Conservation (phyloP, 2,329 filamentous ascomycete species). For the Coccinonectria pachysandricola region DNA sequence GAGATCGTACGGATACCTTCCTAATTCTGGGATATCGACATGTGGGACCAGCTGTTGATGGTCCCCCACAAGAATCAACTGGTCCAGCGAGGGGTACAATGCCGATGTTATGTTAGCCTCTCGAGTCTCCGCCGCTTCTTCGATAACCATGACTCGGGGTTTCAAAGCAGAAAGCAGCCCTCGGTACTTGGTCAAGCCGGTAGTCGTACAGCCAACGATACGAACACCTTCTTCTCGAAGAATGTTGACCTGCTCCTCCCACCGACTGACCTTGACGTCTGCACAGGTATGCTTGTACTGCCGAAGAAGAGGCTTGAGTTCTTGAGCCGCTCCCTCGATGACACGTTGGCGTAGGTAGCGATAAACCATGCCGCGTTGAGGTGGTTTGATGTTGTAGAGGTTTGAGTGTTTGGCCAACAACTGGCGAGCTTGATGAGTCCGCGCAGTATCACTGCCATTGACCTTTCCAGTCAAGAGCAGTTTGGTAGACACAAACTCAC, state of each 20-base stretch:
- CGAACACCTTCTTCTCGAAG: conserved; percentile 29
- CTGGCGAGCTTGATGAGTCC: conserved; percentile 8
- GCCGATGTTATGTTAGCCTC: conserved; percentile 50
- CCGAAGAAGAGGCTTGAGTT: conserved; percentile 39
- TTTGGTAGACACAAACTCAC: conserved; percentile 28
- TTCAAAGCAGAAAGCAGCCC: conserved; percentile 54
- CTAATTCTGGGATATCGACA: conserved; percentile 51
- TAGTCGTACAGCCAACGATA: conserved; percentile 62
- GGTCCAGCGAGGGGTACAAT: conserved; percentile 39
- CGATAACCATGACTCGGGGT: conserved; percentile 61
- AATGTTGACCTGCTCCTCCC: conserved; percentile 43
- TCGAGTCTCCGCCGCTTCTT: conserved; percentile 70
- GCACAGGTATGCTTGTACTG: conserved; percentile 39
- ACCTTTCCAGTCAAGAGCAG: conserved; percentile 11
- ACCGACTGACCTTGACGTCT: conserved; percentile 45
- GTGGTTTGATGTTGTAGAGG: conserved; percentile 48
- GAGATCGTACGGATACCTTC: conserved; percentile 51
- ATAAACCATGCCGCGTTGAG: conserved; percentile 55
- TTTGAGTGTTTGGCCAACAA: conserved; percentile 27
- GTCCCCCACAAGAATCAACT: conserved; percentile 58
- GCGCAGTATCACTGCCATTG: conserved; percentile 2
- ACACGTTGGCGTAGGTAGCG: conserved; percentile 47
- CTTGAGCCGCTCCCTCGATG: conserved; percentile 34
- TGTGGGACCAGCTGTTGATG: conserved; percentile 69
- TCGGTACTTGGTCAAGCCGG: conserved; percentile 72